Evolutionary conservation across 1,284 basidiomycete genomes (phyloP).

Genomic region (Austroboletus niveus): DNA sequence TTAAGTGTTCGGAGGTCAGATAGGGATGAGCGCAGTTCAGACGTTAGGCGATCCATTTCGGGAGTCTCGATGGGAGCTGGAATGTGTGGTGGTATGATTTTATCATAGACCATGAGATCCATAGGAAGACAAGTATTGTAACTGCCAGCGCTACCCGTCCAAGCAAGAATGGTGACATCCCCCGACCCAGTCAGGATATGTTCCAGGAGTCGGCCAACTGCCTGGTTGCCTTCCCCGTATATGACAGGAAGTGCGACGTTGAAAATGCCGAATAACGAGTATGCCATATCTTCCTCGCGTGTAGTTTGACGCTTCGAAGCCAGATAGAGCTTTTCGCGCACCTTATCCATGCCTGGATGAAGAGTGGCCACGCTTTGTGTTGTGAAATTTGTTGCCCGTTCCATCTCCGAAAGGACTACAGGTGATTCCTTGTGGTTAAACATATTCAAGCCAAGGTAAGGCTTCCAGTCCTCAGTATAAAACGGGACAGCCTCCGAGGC

Average conservation of each 20-base stretch:
- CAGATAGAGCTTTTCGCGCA: background rate
- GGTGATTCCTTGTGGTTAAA: background rate
- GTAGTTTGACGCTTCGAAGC: background rate
- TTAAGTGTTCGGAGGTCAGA: background rate
- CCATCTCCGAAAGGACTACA: background rate
- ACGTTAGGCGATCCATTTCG: no score
- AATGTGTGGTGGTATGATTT: no score
- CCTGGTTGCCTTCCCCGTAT: background rate
- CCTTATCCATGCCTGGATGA: background rate
- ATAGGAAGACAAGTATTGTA: no score
- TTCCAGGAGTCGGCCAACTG: background rate
- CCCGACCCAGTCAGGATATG: background rate
- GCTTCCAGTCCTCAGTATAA: background rate
- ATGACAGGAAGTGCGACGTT: background rate
- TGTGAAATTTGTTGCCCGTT: background rate
- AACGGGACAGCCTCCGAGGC: background rate
- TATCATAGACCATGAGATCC: no score
- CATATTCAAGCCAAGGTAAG: background rate
- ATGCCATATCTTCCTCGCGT: background rate
- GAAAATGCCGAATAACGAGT: background rate
- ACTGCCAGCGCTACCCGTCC: no score
- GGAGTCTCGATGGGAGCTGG: no score
- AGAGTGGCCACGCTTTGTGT: background rate
- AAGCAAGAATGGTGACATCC: background rate
- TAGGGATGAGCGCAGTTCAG: background rate